Conservation (phyloP, 768 basidiomycete genomes). For the Agaricus blazei region DNA sequence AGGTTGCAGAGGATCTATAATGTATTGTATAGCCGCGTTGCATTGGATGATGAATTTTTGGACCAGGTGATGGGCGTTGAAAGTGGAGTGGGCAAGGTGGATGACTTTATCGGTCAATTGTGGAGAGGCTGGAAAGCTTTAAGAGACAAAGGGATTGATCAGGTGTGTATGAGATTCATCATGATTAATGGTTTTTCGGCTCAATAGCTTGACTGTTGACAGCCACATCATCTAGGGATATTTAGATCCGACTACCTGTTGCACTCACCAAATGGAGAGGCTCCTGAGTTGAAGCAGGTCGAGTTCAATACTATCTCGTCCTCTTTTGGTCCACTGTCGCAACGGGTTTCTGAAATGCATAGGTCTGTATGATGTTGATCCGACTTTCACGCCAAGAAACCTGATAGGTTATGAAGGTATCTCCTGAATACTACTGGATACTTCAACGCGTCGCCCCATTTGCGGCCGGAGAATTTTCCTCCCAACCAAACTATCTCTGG, state of each 20-base stretch:
- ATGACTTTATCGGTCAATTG: slow-evolving; percentile 79
- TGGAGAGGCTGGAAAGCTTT: slow-evolving; percentile 85
- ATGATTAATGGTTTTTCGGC: not conserved
- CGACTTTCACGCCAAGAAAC: not conserved
- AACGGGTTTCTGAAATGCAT: slow-evolving; percentile 67
- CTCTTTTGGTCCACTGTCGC: slow-evolving; percentile 80
- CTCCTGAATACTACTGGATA: slow-evolving; percentile 62
- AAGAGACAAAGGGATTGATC: slow-evolving; percentile 52
- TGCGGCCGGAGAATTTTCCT: slow-evolving; percentile 60
- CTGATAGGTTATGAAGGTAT: slow-evolving; percentile 43
- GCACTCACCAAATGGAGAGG: slow-evolving; percentile 43
- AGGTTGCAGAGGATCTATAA: slow-evolving; percentile 77
- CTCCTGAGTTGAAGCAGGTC: slow-evolving; percentile 75
- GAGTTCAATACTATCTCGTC: slow-evolving; percentile 97
- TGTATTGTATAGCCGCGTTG: slow-evolving; percentile 77
- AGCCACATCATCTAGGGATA: slow-evolving; percentile 85
- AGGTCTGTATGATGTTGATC: slow-evolving; percentile 39
- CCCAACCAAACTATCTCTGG: slow-evolving; percentile 65
- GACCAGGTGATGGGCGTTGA: slow-evolving; percentile 81
- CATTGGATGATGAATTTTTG: slow-evolving; percentile 74
- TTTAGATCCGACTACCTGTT: slow-evolving; percentile 95
- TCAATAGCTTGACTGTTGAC: not conserved
- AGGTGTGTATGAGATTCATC: slow-evolving; percentile 25
- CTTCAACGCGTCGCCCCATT: slow-evolving; percentile 49
- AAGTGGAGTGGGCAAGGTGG: slow-evolving; percentile 72